A percentile compares a stretch with the other conserved stretches of the same genome.
phyloP scores from a whole-genome alignment of 805 yeast genomes.

The Ogataea wickerhamii region DNA sequence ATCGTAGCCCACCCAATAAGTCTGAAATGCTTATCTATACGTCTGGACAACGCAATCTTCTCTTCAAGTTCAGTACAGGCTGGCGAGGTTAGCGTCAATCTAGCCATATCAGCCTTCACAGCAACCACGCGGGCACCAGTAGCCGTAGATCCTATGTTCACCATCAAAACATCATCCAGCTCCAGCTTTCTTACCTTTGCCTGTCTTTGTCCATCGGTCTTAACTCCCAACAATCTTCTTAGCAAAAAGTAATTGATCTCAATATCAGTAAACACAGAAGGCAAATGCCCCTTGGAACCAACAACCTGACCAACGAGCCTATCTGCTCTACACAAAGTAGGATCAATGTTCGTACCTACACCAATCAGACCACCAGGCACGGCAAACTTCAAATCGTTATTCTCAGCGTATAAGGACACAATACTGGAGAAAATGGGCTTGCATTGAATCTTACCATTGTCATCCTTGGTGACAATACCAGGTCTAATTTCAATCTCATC shows the following conservation, averaged over 20 bases:
- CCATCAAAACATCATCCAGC: conserved; percentile 95
- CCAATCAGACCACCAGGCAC: conserved; percentile 99
- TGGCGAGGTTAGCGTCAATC: conserved; percentile 93
- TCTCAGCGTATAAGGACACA: conserved; percentile 93
- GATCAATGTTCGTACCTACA: conserved; percentile 98
- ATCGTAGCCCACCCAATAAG: conserved; percentile 99
- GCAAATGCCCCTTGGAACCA: conserved; percentile 94
- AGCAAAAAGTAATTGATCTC: conserved; percentile 95
- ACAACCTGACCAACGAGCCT: conserved; percentile 99
- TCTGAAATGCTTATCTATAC: conserved; percentile 99
- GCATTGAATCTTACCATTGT: conserved; percentile 83
- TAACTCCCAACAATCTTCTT: conserved; percentile 96
- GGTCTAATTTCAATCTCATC: conserved; percentile 99
- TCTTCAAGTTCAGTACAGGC: conserved; percentile 98
- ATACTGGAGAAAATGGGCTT: conserved; percentile 93
- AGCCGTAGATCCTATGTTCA: conserved; percentile 98
- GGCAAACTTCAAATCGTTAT: conserved; percentile 95
- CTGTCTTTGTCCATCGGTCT: conserved; percentile 95
- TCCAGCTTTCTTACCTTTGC: conserved; percentile 95
- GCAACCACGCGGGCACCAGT: conserved; percentile 99
- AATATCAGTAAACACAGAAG: conserved; percentile 93
- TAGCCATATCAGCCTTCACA: conserved; percentile 98
- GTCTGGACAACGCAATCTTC: conserved; percentile 97
- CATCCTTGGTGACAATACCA: conserved; percentile 96
- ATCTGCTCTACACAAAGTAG: conserved; percentile 98